phyloP scores from a whole-genome alignment of 306 rosid genomes.

The Heteromeles arbutifolia region DNA sequence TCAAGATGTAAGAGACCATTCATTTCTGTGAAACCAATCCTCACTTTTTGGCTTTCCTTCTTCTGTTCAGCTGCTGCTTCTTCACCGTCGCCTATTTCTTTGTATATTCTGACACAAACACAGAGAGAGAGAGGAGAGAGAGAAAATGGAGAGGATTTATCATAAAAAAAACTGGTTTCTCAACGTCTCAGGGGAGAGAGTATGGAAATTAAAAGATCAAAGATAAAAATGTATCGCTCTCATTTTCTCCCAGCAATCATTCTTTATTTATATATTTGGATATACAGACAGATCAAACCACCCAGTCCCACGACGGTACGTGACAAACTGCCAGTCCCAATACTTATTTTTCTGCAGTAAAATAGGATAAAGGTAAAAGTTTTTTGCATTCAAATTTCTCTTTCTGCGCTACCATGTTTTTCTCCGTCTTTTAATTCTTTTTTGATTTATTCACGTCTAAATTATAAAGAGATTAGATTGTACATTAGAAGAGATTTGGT shows the following conservation, averaged over 20 bases:
- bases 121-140: not conserved
- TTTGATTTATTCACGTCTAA: too few species aligned
- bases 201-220: not conserved
- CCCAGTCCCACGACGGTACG: not conserved
- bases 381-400: not conserved
- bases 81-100: constrained; percentile 5
- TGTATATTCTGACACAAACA: constrained; percentile 27
- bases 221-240: not conserved
- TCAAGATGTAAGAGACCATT: constrained; percentile 46
- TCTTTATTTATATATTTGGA: not conserved
- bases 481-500: not conserved
- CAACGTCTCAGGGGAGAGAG: not conserved
- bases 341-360: not conserved
- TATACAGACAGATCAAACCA: not conserved
- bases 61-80: constrained; percentile 4
- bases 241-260: not conserved
- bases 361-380: too few species aligned
- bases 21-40: constrained; percentile 32
- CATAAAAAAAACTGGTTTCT: not conserved
- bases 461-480: too few species aligned
- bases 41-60: not conserved
- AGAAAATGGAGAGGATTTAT: constrained; percentile 1
- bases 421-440: too few species aligned
- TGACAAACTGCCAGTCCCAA: not conserved
- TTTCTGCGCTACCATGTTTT: not conserved